phyloP scores from a whole-genome alignment of 192 early-diverging fungal species.

The Lobosporangium transversale region DNA sequence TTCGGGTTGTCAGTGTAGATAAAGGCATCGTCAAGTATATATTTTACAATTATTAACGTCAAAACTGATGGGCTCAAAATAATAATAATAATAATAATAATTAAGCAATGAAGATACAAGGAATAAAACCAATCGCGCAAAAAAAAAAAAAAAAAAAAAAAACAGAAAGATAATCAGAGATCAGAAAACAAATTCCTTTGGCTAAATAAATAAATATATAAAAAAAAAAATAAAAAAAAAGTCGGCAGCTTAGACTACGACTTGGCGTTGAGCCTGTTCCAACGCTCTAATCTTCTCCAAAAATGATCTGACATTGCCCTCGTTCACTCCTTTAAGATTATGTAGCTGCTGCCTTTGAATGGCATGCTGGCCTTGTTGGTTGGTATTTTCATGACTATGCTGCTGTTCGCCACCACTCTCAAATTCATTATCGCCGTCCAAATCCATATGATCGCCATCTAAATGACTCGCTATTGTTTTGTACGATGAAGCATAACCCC shows the following conservation, averaged over 20 bases:
- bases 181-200: too few relatives aligned
- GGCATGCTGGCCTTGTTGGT: not conserved
- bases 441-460: conserved; percentile 28
- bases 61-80: too few relatives aligned
- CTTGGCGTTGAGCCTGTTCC: conserved; percentile 21
- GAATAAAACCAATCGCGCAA: not conserved
- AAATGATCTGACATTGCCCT: conserved; percentile 43
- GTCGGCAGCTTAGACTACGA: not conserved
- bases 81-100: too few relatives aligned
- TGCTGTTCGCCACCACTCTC: conserved; percentile 8
- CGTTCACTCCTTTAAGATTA: conserved; percentile 29
- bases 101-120: too few relatives aligned
- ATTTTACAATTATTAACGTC: too few relatives aligned
- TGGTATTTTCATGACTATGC: not conserved
- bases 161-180: not conserved
- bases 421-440: not conserved
- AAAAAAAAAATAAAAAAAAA: not conserved
- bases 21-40: too few relatives aligned
- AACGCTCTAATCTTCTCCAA: conserved; percentile 43
- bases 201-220: not conserved
- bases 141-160: not conserved
- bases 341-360: not conserved
- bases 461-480: conserved; percentile 17
- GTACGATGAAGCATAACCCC: conserved; percentile 16
- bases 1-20: conserved; percentile 29